phyloP scores from a whole-genome alignment of 2,329 filamentous ascomycete genomes.

The Ciborinia camelliae region DNA sequence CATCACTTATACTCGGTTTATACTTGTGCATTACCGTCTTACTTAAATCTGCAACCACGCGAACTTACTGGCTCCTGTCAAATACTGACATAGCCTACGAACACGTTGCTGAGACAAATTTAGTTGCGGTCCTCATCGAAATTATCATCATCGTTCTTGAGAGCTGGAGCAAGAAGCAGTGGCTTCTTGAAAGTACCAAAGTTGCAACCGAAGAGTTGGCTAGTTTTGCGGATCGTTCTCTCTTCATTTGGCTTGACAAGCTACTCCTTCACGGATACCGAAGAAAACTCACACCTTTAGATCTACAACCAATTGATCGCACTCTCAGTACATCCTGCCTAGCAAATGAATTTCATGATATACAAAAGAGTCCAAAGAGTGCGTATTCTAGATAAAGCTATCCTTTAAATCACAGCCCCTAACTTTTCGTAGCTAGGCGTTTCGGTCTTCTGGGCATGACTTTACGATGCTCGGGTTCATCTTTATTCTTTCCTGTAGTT shows the following conservation, averaged over 20 bases:
- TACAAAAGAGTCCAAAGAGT: background rate
- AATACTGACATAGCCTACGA: slow-evolving; percentile 34
- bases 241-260: slow-evolving; percentile 36
- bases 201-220: slow-evolving; percentile 41
- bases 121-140: slow-evolving; percentile 39
- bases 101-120: slow-evolving; percentile 30
- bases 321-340: slow-evolving; percentile 25
- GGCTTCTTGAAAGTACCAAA: slow-evolving; percentile 42
- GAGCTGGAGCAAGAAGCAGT: slow-evolving; percentile 36
- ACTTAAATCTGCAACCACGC: slow-evolving; percentile 27
- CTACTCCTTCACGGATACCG: background rate
- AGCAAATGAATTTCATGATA: slow-evolving; percentile 17
- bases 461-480: slow-evolving; percentile 21
- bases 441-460: background rate
- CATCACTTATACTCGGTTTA: slow-evolving; percentile 26
- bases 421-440: background rate
- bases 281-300: slow-evolving; percentile 17
- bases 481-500: background rate
- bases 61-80: slow-evolving; percentile 32
- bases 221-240: slow-evolving; percentile 40
- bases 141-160: slow-evolving; percentile 36
- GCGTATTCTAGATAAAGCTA: background rate
- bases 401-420: background rate
- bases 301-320: slow-evolving; percentile 38
- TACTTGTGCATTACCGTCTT: slow-evolving; percentile 30